These are phyloP conservation scores for Sporothrix inflata DNA, from an alignment of 2,329 filamentous ascomycete species.

Conservation along the genomic window DNA sequence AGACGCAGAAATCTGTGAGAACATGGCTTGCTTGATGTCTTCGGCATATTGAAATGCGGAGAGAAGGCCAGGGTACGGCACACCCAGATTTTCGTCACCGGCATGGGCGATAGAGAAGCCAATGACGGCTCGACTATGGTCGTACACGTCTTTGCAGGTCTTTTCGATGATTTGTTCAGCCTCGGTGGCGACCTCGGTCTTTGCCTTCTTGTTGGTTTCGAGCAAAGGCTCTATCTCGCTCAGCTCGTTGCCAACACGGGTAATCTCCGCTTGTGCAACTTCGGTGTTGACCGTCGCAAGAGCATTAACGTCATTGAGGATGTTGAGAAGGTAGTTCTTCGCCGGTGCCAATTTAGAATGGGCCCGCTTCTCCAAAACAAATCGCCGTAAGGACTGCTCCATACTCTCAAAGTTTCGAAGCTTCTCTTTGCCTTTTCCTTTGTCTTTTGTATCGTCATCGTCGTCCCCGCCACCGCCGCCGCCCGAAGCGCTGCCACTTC, in stretches of 20 bases:
- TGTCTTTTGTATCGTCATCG: slow-evolving; percentile 66
- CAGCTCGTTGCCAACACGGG: slow-evolving; percentile 80
- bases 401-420: slow-evolving; percentile 86
- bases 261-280: slow-evolving; percentile 81
- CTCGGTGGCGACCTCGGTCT: slow-evolving; percentile 76
- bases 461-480: slow-evolving; percentile 60
- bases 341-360: slow-evolving; percentile 94
- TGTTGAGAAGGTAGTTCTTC: slow-evolving; percentile 92
- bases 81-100: slow-evolving; percentile 75
- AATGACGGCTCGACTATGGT: slow-evolving; percentile 76
- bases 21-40: slow-evolving; percentile 87
- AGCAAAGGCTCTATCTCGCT: slow-evolving; percentile 81
- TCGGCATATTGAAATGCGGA: slow-evolving; percentile 90
- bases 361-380: slow-evolving; percentile 93
- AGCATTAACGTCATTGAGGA: slow-evolving; percentile 82
- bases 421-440: slow-evolving; percentile 87
- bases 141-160: slow-evolving; percentile 83
- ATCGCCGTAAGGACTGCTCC: slow-evolving; percentile 85
- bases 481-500: slow-evolving; percentile 56
- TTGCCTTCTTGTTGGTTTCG: slow-evolving; percentile 80
- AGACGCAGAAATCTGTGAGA: slow-evolving; percentile 80
- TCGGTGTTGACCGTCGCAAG: slow-evolving; percentile 86
- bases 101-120: slow-evolving; percentile 75
- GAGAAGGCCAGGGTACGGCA: slow-evolving; percentile 84
- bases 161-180: slow-evolving; percentile 82